Percentiles rank a stretch among this genome's conserved stretches.
Evolutionary conservation across 208 protist genomes (phyloP).

Genomic region (Trichomonas vaginalis): DNA sequence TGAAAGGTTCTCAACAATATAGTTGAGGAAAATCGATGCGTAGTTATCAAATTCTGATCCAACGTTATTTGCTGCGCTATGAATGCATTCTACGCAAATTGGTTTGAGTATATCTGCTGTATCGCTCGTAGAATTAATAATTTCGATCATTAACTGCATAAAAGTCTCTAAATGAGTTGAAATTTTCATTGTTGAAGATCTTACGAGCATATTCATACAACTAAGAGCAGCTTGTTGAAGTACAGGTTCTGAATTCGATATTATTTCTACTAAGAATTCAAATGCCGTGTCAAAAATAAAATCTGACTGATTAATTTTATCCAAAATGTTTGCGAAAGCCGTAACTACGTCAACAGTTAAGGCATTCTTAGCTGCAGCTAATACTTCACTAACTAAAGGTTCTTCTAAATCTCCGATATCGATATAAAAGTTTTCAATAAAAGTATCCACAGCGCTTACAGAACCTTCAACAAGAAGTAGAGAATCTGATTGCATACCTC

Average conservation of each 20-base stretch:
- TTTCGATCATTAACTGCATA: not conserved
- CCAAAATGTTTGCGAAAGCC: not conserved
- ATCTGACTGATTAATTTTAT: not conserved
- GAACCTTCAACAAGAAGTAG: not conserved
- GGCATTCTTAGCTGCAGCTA: not conserved
- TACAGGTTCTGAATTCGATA: not conserved
- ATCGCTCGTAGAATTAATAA: not conserved
- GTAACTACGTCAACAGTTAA: not conserved
- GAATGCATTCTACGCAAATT: not conserved
- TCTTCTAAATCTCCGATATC: not conserved
- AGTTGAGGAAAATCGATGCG: not conserved
- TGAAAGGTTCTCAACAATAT: not conserved
- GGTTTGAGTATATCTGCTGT: not conserved
- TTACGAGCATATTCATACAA: not conserved
- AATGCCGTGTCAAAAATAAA: not conserved
- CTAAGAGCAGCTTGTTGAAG: not conserved
- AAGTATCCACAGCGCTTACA: not conserved
- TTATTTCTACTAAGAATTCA: not conserved
- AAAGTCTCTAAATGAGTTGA: not conserved
- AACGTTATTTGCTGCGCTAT: not conserved
- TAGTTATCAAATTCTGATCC: not conserved
- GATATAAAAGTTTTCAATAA: not conserved
- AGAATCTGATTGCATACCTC: not conserved
- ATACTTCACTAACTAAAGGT: not conserved
- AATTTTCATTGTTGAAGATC: not conserved